These are phyloP conservation scores for Royoungia palumana DNA, from an alignment of 768 basidiomycete genomes.

Conservation along the genomic window DNA sequence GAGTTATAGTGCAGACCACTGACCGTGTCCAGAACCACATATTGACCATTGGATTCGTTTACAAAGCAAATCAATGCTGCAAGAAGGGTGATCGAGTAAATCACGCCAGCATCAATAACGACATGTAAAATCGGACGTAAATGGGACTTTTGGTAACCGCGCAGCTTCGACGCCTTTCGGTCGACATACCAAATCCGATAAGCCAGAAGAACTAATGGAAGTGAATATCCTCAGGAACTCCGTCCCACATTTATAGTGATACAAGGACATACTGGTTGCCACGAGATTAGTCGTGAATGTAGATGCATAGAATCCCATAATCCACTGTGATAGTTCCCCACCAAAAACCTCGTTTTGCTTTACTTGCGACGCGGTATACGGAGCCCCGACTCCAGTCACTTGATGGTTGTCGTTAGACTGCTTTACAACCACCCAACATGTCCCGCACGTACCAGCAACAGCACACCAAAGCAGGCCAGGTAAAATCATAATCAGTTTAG, in stretches of 20 bases:
- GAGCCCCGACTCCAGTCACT: conserved; percentile 8
- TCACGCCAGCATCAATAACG: conserved; percentile 5
- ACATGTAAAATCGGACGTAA: not conserved
- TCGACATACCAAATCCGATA: conserved; percentile 10
- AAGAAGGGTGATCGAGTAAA: conserved; percentile 8
- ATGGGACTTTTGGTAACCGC: not conserved
- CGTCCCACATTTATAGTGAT: not conserved
- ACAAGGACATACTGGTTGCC: conserved; percentile 7
- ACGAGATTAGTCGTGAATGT: conserved; percentile 7
- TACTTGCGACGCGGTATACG: too few species aligned
- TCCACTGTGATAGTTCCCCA: conserved; percentile 1
- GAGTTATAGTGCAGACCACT: not conserved
- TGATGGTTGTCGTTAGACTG: not conserved
- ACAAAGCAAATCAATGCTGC: not conserved
- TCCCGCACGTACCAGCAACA: conserved; percentile 16
- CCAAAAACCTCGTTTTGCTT: not conserved
- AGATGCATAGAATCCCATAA: conserved; percentile 4
- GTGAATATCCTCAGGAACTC: not conserved
- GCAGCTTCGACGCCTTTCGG: not conserved
- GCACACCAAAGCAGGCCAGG: conserved; percentile 25
- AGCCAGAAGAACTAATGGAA: not conserved
- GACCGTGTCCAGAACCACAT: conserved; percentile 12
- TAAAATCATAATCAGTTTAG: conserved; percentile 17
- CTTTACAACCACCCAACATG: not conserved
- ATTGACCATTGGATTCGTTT: conserved; percentile 2